Evolutionary conservation across 2,329 filamentous ascomycete genomes (phyloP).

Genomic region (Pseudogymnoascus sp.): DNA sequence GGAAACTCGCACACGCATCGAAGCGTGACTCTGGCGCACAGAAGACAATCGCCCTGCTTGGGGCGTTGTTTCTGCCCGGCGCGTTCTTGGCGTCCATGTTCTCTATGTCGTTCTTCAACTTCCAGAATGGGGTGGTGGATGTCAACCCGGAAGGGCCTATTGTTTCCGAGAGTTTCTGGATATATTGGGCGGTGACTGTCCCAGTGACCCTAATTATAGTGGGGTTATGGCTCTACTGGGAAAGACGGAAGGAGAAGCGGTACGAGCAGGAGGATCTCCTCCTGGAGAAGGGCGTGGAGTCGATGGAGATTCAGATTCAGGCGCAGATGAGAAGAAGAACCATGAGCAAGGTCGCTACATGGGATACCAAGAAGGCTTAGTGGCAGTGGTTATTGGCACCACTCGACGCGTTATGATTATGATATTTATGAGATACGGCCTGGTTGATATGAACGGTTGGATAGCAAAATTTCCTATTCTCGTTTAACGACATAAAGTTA

Average conservation of each 20-base stretch:
- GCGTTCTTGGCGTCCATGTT: slow-evolving; percentile 57
- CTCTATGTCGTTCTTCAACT: slow-evolving; percentile 61
- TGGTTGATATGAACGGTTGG: background rate
- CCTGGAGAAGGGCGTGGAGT: slow-evolving; percentile 24
- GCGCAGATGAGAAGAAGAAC: slow-evolving; percentile 24
- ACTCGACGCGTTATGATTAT: background rate
- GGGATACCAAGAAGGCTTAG: slow-evolving; percentile 13
- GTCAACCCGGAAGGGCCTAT: slow-evolving; percentile 17
- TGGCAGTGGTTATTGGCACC: background rate
- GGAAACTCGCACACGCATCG: slow-evolving; percentile 33
- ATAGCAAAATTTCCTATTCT: background rate
- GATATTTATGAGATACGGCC: background rate
- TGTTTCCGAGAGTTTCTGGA: slow-evolving; percentile 49
- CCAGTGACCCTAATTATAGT: slow-evolving; percentile 51
- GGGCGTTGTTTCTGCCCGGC: slow-evolving; percentile 55
- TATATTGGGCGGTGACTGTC: slow-evolving; percentile 55
- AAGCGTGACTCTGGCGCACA: slow-evolving; percentile 44
- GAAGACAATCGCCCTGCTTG: slow-evolving; percentile 58
- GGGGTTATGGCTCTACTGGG: slow-evolving; percentile 43
- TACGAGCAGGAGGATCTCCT: slow-evolving; percentile 23
- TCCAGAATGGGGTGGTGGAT: slow-evolving; percentile 30
- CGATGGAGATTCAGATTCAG: slow-evolving; percentile 25
- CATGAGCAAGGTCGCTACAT: slow-evolving; percentile 20
- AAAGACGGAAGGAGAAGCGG: slow-evolving; percentile 18
- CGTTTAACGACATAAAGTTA: background rate